These are phyloP conservation scores for Evernia prunastri DNA, from an alignment of 495 filamentous ascomycete species.

Conservation along the genomic window DNA sequence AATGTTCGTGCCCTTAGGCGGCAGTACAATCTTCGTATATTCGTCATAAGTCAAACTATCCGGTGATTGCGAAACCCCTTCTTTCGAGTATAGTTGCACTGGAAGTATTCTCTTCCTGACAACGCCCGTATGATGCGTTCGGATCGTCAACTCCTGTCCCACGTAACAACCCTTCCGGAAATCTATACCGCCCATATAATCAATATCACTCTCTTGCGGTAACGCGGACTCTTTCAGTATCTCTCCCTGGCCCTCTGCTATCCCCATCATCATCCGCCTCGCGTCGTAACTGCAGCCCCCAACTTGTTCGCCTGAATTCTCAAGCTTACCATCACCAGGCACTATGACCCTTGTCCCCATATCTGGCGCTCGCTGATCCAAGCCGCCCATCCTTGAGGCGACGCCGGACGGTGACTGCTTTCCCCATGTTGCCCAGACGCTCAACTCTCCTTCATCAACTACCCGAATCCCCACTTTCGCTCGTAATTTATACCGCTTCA, in stretches of 20 bases:
- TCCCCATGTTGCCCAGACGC: constrained; percentile 64
- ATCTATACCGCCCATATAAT: constrained; percentile 74
- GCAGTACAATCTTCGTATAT: constrained; percentile 28
- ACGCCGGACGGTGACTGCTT: background rate
- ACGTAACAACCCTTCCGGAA: constrained; percentile 96
- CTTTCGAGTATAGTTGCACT: constrained; percentile 57
- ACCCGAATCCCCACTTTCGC: constrained; percentile 64
- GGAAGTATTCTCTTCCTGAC: constrained; percentile 88
- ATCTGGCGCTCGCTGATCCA: constrained; percentile 60
- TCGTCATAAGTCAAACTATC: constrained; percentile 45
- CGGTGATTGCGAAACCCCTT: constrained; percentile 29
- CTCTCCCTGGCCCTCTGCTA: constrained; percentile 79
- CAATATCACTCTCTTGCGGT: constrained; percentile 78
- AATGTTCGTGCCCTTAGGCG: constrained; percentile 39
- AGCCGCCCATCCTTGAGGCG: constrained; percentile 37
- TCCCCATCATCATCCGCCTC: constrained; percentile 66
- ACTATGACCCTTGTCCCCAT: constrained; percentile 58
- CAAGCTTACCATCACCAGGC: constrained; percentile 27
- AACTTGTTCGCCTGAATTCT: constrained; percentile 26
- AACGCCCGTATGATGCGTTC: constrained; percentile 88
- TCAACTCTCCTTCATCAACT: constrained; percentile 54
- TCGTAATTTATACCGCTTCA: constrained; percentile 77
- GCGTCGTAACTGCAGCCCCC: constrained; percentile 50
- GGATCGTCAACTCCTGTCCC: constrained; percentile 91
- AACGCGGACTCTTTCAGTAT: constrained; percentile 61